Evolutionary conservation across 129 eudicot genomes (phyloP).

Genomic region (Escallonia herrerae): DNA sequence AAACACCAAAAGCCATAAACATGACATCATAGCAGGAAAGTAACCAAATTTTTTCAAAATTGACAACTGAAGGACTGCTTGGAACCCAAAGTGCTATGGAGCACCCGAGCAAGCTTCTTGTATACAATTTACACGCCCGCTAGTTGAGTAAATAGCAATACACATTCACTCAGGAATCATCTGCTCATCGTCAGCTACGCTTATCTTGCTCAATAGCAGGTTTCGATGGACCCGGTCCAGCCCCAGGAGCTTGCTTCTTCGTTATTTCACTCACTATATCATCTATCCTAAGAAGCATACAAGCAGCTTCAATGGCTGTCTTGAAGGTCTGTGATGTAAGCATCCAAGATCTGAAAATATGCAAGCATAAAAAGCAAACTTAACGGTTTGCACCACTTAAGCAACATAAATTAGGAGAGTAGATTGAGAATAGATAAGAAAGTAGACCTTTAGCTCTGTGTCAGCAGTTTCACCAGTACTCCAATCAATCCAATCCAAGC

Average conservation of each 20-base stretch:
- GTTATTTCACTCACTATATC: conserved; percentile 54
- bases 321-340: conserved; percentile 26
- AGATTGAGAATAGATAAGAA: background rate
- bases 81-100: background rate
- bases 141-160: too few species aligned
- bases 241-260: conserved; percentile 57
- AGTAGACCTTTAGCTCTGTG: conserved; percentile 37
- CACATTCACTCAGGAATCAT: conserved; percentile 40
- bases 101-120: too few species aligned
- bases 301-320: conserved; percentile 52
- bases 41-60: too few species aligned
- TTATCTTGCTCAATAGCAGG: conserved; percentile 40
- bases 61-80: background rate
- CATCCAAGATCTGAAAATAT: conserved; percentile 27
- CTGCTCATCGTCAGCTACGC: conserved; percentile 47
- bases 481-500: conserved; percentile 56
- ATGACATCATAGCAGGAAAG: too few species aligned
- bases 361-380: background rate
- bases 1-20: background rate
- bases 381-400: background rate
- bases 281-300: conserved; percentile 55
- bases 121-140: too few species aligned
- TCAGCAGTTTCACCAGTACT: conserved; percentile 50
- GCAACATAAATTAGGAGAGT: background rate
- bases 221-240: conserved; percentile 33